Evolutionary conservation across 805 yeast genomes (phyloP), one percentile per base, ranked within the genome.

Genomic region (Phaffomyces thermotolerans): DNA sequence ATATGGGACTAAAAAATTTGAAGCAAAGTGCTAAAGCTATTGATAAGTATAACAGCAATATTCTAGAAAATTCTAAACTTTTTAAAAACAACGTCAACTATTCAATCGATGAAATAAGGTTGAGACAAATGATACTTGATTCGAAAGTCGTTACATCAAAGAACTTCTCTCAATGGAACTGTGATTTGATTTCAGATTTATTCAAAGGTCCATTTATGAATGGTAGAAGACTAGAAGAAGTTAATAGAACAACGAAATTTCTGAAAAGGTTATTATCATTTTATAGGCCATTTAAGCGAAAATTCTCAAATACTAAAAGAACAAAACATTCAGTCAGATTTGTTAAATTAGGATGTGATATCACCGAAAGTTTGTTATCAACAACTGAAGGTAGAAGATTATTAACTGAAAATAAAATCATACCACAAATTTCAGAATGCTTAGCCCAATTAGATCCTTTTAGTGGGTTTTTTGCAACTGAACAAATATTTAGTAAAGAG

Each of bases 371-470:
- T 37, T 65, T 91, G 8, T 65, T 88, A 3, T 67, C 77, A 1
- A 73, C 76, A 27, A 69, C 72, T 1, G 84, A 75, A 46, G 97
- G 97, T 10, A 73, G 77, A 34, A 73, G 71, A 47, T 82, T 79
- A 50, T 66, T 88, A 14, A 65, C 72, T 30, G 83, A 78, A 43
- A 88, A 84, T 61, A 90, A 93, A 62, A 68, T 90, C 8, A 61
- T 91, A 31, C 85, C 95, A 2, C 98, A 91, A 58, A 72, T 91
- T 41, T 89, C 95, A 0, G 96, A 93, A 52, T 81, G 95, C 40
- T 68, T 91, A 35, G 93, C 93, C 0, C 95, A 86, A 60, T 66
- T 86, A 18, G 95, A 85, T 54, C 91, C 91, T 1, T 72, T 69
- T 58, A 81, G 89, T 57, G 95, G 95, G 1, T 75, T 87, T 29